phyloP scores from a whole-genome alignment of 192 early-diverging fungal species.

The Oehlia diaphana region DNA sequence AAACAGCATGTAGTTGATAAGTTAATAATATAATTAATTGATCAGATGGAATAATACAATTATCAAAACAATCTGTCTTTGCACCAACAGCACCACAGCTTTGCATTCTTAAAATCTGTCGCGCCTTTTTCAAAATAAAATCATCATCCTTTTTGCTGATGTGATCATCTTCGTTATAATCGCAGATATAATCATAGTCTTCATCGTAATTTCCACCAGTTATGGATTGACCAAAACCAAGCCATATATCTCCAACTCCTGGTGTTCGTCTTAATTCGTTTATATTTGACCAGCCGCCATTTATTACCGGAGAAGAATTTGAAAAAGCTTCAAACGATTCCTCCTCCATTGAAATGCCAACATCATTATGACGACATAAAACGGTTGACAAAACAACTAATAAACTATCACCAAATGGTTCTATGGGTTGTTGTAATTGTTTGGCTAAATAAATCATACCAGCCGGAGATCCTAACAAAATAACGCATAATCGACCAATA shows the following conservation, averaged over 20 bases:
- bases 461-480: slow-evolving; percentile 6
- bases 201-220: slow-evolving; percentile 31
- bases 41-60: slow-evolving; percentile 14
- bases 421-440: slow-evolving; percentile 21
- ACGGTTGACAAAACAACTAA: slow-evolving; percentile 18
- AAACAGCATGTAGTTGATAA: slow-evolving; percentile 28
- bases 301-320: background rate
- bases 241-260: slow-evolving; percentile 33
- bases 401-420: slow-evolving; percentile 1
- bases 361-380: slow-evolving; percentile 10
- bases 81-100: slow-evolving; percentile 30
- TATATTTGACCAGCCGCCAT: slow-evolving; percentile 1
- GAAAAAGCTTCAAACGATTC: slow-evolving; percentile 1
- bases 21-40: slow-evolving; percentile 27
- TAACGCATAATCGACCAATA: slow-evolving; percentile 23
- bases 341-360: background rate
- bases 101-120: slow-evolving; percentile 32
- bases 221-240: slow-evolving; percentile 20
- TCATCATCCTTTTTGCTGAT: background rate
- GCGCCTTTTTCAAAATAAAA: slow-evolving; percentile 22
- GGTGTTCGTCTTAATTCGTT: slow-evolving; percentile 25
- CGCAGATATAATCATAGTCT: slow-evolving; percentile 30
- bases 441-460: slow-evolving; percentile 27
- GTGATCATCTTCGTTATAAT: slow-evolving; percentile 22
- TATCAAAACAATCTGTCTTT: slow-evolving; percentile 19